These are phyloP conservation scores for Cladobotryum protrusum DNA, from an alignment of 2,329 filamentous ascomycete genomes.

Conservation along the genomic window DNA sequence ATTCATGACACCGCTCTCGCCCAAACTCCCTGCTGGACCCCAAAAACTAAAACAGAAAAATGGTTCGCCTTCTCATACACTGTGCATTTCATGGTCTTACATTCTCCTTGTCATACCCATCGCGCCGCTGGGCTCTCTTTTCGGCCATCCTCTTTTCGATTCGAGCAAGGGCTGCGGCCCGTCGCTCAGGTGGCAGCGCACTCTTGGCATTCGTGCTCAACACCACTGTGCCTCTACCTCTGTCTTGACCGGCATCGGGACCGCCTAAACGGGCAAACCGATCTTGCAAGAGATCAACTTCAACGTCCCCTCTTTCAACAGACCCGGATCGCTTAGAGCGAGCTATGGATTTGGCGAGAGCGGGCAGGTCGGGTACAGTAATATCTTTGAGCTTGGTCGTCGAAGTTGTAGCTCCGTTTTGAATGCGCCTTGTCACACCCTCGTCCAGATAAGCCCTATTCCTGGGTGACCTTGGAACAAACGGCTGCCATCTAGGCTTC, in stretches of 20 bases:
- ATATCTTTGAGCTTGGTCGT: constrained; percentile 19
- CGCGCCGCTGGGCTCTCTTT: constrained; percentile 33
- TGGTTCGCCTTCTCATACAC: not conserved
- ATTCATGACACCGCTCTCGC: not conserved
- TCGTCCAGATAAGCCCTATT: constrained; percentile 33
- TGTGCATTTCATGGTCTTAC: constrained; percentile 29
- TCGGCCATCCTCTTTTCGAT: constrained; percentile 50
- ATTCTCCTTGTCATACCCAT: constrained; percentile 46
- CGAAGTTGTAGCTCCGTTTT: constrained; percentile 21
- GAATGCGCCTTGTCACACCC: constrained; percentile 24
- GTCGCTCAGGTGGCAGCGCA: constrained; percentile 43
- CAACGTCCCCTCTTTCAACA: constrained; percentile 24
- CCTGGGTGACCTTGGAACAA: constrained; percentile 35
- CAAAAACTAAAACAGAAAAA: constrained; percentile 3
- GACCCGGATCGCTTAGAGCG: constrained; percentile 12
- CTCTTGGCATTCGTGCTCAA: constrained; percentile 28
- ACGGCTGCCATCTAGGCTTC: constrained; percentile 35
- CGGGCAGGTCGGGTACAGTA: constrained; percentile 22
- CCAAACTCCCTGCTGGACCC: constrained; percentile 19
- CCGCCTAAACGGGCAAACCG: constrained; percentile 41
- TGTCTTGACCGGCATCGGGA: constrained; percentile 21
- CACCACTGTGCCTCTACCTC: constrained; percentile 17
- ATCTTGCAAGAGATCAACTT: constrained; percentile 41
- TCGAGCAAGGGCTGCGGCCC: constrained; percentile 48
- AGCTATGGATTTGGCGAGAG: constrained; percentile 19